Evolutionary conservation across 2,329 filamentous ascomycete genomes (phyloP).

Genomic region (Alternaria brassicae): DNA sequence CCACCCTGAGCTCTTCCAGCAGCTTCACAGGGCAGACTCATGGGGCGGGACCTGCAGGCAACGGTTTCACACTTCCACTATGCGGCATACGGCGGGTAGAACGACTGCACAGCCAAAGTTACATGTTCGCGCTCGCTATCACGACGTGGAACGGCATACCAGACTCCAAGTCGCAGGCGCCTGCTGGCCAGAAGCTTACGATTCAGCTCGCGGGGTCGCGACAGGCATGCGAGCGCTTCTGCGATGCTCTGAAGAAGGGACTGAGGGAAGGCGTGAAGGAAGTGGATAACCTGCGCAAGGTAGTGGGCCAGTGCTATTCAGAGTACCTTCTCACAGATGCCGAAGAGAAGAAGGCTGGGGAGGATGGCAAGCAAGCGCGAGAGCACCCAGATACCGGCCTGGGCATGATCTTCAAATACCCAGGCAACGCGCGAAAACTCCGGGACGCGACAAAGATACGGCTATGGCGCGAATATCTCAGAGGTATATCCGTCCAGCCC

Average conservation of each 20-base stretch:
- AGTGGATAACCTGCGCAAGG: slow-evolving; percentile 81
- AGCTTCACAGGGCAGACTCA: slow-evolving; percentile 92
- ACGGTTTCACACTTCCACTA: slow-evolving; percentile 93
- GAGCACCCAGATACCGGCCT: slow-evolving; percentile 89
- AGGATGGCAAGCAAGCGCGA: slow-evolving; percentile 54
- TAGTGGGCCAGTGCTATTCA: slow-evolving; percentile 88
- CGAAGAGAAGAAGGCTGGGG: slow-evolving; percentile 43
- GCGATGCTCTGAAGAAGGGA: slow-evolving; percentile 91
- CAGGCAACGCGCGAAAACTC: slow-evolving; percentile 91
- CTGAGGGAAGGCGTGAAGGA: slow-evolving; percentile 86
- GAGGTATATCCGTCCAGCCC: slow-evolving; percentile 53
- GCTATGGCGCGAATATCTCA: slow-evolving; percentile 93
- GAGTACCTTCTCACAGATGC: slow-evolving; percentile 59
- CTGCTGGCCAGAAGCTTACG: slow-evolving; percentile 81
- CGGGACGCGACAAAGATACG: slow-evolving; percentile 97
- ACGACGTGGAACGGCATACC: slow-evolving; percentile 85
- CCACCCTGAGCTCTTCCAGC: slow-evolving; percentile 79
- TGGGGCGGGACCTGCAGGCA: slow-evolving; percentile 88
- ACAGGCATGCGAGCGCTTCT: slow-evolving; percentile 91
- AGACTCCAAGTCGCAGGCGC: slow-evolving; percentile 52
- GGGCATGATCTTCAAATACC: slow-evolving; percentile 91
- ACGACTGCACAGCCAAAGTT: slow-evolving; percentile 88
- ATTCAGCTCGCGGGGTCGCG: slow-evolving; percentile 89
- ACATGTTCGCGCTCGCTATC: slow-evolving; percentile 89
- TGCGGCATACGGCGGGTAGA: slow-evolving; percentile 92